Conservation (phyloP, 129 eudicot genomes). For the Dittrichia graveolens region DNA sequence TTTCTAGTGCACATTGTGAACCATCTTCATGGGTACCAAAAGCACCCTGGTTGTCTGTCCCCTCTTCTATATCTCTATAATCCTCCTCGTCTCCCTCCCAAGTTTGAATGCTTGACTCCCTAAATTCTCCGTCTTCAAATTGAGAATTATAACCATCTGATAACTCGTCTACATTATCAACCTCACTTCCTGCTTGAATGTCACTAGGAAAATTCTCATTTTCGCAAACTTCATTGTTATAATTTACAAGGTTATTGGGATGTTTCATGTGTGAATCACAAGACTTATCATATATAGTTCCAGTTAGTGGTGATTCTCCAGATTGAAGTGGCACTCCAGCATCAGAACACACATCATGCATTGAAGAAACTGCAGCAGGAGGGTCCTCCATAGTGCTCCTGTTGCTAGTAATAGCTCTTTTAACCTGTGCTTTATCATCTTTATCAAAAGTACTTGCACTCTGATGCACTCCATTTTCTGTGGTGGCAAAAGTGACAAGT, state of each 20-base stretch:
- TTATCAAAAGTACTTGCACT: neutral
- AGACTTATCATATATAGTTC: too few relatives aligned
- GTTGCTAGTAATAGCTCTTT: slow-evolving; percentile 1
- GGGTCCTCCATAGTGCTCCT: neutral
- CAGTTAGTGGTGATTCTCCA: slow-evolving; percentile 21
- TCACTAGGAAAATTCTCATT: slow-evolving; percentile 20
- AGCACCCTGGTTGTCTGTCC: slow-evolving; percentile 6
- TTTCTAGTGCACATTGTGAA: slow-evolving; percentile 8
- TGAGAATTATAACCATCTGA: slow-evolving; percentile 45
- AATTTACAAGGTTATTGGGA: slow-evolving; percentile 5
- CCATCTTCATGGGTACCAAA: slow-evolving; percentile 3
- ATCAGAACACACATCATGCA: slow-evolving; percentile 10
- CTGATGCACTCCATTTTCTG: slow-evolving; percentile 12
- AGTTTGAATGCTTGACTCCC: slow-evolving; percentile 36
- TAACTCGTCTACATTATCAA: slow-evolving; percentile 28
- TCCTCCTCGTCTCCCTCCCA: slow-evolving; percentile 37
- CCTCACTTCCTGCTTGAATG: slow-evolving; percentile 23
- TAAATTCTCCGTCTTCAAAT: slow-evolving; percentile 46
- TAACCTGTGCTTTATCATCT: slow-evolving; percentile 17
- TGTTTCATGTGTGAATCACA: too few relatives aligned
- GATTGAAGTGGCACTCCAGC: slow-evolving; percentile 13
- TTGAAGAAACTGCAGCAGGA: slow-evolving; percentile 19
- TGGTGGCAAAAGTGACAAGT: slow-evolving; percentile 20
- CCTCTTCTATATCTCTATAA: slow-evolving; percentile 30
- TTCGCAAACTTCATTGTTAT: slow-evolving; percentile 2